Evolutionary conservation across 2,329 filamentous ascomycete genomes (phyloP), one percentile per base, ranked within the genome.

Genomic region (Hyphodiscus sp.): DNA sequence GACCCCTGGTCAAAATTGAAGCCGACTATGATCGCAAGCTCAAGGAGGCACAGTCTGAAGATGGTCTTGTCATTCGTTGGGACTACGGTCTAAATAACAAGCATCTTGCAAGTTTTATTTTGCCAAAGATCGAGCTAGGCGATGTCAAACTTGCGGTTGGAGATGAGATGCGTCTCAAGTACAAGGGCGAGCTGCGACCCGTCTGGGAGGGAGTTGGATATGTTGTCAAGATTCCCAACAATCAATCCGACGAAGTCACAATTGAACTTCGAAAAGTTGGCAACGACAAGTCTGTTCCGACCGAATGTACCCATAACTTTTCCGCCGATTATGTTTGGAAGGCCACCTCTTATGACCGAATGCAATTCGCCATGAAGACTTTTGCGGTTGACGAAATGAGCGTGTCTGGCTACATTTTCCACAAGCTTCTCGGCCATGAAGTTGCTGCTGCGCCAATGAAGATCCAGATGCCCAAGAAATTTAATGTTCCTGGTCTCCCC

Each of bases 251-350:
- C 66, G 92, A 99, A 69, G 94, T 99, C 50, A 95, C 88, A 10
- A 87, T 99, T 60, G 94, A 99, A 70, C 75, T 99, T 67, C 88
- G 94, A 62, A 90, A 94, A 65, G 92, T 94, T 58, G 91, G 90
- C 57, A 95, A 95, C 68, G 91, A 97, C 74, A 97, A 97, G 72
- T 89, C 87, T 26, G 89, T 97, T 1, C 94, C 94, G 0, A 96
- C 90, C 0, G 92, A 99, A 66, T 94, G 92, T 71, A 96, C 92
- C 0, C 90, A 95, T 73, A 96, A 96, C 71, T 99, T 99, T 73
- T 96, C 91, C 16, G 94, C 92, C 61, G 94, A 99, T 70, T 99
- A 99, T 67, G 94, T 99, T 52, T 99, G 94, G 94, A 99, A 99
- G 70, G 94, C 95, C 15, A 99, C 95, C 0, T 97, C 92, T 0